A percentile compares a stretch with the other conserved stretches of the same genome.
phyloP scores from a whole-genome alignment of 208 protist genomes.

The Crithidia acanthocephali region DNA sequence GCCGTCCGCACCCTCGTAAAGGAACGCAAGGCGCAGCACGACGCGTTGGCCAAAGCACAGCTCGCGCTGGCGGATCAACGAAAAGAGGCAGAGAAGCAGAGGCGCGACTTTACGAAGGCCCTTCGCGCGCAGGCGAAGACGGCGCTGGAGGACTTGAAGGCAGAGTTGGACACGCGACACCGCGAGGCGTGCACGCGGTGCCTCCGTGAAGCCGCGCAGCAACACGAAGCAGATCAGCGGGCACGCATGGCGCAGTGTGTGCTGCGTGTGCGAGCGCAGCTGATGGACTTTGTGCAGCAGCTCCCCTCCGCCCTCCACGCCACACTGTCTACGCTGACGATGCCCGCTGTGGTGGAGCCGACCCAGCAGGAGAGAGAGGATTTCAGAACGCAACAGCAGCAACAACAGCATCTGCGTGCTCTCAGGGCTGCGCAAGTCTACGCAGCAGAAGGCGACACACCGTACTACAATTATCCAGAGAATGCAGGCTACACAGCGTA shows the following conservation, averaged over 20 bases:
- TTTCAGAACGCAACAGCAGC: background rate
- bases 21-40: conserved; percentile 31
- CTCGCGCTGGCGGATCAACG: conserved; percentile 19
- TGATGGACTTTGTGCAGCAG: conserved; percentile 16
- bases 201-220: background rate
- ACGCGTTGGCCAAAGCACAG: conserved; percentile 11
- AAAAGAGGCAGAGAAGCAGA: conserved; percentile 16
- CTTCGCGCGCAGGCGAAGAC: conserved; percentile 17
- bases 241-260: conserved; percentile 16
- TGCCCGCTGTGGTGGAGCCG: conserved; percentile 9
- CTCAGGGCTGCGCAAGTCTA: background rate
- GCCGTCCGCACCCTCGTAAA: conserved; percentile 28
- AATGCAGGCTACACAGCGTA: background rate
- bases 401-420: background rate
- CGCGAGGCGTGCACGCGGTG: background rate
- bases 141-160: conserved; percentile 9
- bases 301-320: conserved; percentile 13
- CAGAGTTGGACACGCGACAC: conserved; percentile 1
- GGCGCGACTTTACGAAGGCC: background rate
- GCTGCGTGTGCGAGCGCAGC: conserved; percentile 7
- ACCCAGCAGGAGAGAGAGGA: conserved; percentile 10
- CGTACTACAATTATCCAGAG: background rate
- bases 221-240: conserved; percentile 4
- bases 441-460: background rate
- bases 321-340: background rate